These are phyloP conservation scores for Suhomyces choctaworum DNA, from an alignment of 1,139 yeast species.

Conservation along the genomic window DNA sequence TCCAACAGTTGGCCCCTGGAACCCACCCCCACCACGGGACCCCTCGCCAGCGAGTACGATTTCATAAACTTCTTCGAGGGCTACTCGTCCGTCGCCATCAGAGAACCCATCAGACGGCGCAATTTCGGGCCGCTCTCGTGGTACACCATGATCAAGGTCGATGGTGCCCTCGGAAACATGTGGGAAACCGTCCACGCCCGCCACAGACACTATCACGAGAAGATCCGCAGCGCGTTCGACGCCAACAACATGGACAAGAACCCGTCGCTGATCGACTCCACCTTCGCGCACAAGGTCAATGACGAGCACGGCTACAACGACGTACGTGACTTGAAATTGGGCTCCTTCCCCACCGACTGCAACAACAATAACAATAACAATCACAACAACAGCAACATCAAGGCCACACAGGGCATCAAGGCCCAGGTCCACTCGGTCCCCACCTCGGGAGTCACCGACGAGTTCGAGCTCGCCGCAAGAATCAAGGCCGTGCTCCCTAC, in stretches of 20 bases:
- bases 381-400: constrained; percentile 1
- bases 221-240: constrained; percentile 4
- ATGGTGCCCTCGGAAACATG: constrained; percentile 18
- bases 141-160: constrained; percentile 32
- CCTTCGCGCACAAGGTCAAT: constrained; percentile 13
- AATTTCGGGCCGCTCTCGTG: constrained; percentile 41
- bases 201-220: constrained; percentile 4
- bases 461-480: constrained; percentile 22
- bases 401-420: not conserved
- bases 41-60: constrained; percentile 23
- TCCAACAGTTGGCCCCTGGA: constrained; percentile 1
- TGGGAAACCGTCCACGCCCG: constrained; percentile 21
- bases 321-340: constrained; percentile 4
- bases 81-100: constrained; percentile 27
- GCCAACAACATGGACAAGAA: not conserved
- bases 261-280: constrained; percentile 9
- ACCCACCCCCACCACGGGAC: not conserved
- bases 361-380: not conserved
- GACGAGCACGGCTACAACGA: constrained; percentile 18
- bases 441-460: constrained; percentile 18
- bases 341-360: too few relatives aligned
- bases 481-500: constrained; percentile 39
- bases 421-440: constrained; percentile 1
- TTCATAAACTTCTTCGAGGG: constrained; percentile 36
- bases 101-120: constrained; percentile 24